Conservation (phyloP, 2,329 filamentous ascomycete genomes). For the Westerdykella sp. region DNA sequence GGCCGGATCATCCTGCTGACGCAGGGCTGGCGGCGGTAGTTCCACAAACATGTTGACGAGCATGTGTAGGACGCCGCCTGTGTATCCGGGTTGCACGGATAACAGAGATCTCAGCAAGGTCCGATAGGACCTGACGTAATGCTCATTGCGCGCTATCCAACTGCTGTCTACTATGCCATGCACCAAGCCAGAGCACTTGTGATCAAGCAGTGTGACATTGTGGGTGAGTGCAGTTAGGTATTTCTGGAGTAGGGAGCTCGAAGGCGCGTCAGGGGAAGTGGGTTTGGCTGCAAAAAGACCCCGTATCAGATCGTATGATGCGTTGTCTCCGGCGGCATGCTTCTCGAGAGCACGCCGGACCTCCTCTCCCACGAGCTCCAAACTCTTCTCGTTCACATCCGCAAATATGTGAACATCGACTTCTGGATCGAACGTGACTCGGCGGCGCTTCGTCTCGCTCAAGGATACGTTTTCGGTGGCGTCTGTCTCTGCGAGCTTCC, state of each 20-base stretch:
- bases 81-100: conserved; percentile 75
- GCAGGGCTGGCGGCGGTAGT: conserved; percentile 49
- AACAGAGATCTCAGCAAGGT: conserved; percentile 59
- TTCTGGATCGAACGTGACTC: conserved; percentile 46
- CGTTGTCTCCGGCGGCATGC: conserved; percentile 49
- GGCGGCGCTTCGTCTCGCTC: conserved; percentile 40
- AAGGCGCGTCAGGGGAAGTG: conserved; percentile 45
- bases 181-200: conserved; percentile 53
- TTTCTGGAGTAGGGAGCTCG: conserved; percentile 48
- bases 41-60: conserved; percentile 71
- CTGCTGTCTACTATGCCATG: conserved; percentile 52
- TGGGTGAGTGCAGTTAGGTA: conserved; percentile 54
- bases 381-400: conserved; percentile 47
- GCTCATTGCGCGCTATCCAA: conserved; percentile 57
- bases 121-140: conserved; percentile 52
- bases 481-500: conserved; percentile 29
- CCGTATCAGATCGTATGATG: conserved; percentile 52
- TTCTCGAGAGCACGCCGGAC: conserved; percentile 53
- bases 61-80: conserved; percentile 68
- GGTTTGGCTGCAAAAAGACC: conserved; percentile 47
- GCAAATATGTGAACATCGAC: conserved; percentile 41
- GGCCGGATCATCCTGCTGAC: conserved; percentile 48
- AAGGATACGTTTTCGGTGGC: conserved; percentile 27
- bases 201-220: conserved; percentile 51
- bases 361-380: conserved; percentile 55